Evolutionary conservation across 768 basidiomycete species (phyloP).

Genomic region (Mycena pura): DNA sequence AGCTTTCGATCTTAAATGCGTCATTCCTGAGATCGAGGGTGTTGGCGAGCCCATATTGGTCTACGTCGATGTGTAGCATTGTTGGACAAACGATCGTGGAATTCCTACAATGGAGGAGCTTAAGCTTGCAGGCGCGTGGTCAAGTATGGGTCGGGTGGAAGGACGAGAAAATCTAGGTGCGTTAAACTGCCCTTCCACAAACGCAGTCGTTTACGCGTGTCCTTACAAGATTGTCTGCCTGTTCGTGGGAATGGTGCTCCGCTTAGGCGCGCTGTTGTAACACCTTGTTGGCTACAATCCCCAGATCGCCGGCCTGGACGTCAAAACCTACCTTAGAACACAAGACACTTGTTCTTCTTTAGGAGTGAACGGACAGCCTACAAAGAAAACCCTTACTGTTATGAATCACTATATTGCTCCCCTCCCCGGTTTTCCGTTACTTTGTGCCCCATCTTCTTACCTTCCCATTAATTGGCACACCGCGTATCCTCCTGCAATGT

Average conservation of each 20-base stretch:
- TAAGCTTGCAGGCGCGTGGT: conserved; percentile 20
- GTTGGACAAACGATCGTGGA: conserved; percentile 1
- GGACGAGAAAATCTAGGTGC: conserved; percentile 42
- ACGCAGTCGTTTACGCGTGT: not conserved
- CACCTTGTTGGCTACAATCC: conserved; percentile 28
- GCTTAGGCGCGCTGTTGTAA: conserved; percentile 32
- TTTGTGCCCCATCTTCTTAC: conserved; percentile 20
- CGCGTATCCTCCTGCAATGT: conserved; percentile 25
- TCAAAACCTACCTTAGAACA: conserved; percentile 27
- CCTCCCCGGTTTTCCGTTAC: conserved; percentile 19
- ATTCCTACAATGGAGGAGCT: conserved; percentile 16
- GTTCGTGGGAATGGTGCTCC: conserved; percentile 32
- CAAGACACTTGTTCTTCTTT: conserved; percentile 30
- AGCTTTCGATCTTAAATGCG: conserved; percentile 98
- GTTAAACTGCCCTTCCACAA: conserved; percentile 5
- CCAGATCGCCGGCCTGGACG: conserved; percentile 31
- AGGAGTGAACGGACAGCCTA: conserved; percentile 25
- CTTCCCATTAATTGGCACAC: conserved; percentile 31
- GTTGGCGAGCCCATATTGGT: conserved; percentile 95
- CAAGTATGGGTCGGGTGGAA: conserved; percentile 34
- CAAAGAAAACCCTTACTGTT: conserved; percentile 24
- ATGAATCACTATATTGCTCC: conserved; percentile 25
- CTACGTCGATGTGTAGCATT: conserved; percentile 82
- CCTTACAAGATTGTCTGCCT: conserved; percentile 20
- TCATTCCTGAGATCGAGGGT: conserved; percentile 96